Base-by-base conservation (phyloP, 192 early-diverging fungal genomes). In the Entomortierella beljakovae region DNA sequence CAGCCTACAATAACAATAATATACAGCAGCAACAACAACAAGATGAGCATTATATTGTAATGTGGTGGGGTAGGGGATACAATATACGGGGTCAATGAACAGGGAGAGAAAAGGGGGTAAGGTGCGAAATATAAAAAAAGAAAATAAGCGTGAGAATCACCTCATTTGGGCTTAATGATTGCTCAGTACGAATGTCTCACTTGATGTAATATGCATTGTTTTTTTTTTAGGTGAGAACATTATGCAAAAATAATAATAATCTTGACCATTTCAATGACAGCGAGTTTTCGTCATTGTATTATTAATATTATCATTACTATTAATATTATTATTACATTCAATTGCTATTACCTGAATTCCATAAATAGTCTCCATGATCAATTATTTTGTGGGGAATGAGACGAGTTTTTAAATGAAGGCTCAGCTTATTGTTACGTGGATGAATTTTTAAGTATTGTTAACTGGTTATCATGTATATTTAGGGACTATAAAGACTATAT, bases 331-430 rank as follows among this genome's bases (percentile, higher is more conserved):
- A n/a, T n/a, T n/a, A n/a, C n/a, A n/a, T n/a, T n/a, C n/a, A n/a
- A n/a, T n/a, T n/a, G n/a, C n/a, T n/a, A n/a, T 63, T 65, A 74
- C 71, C 71, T 74, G 71, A 10, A 74, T 61, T 9, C 71, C 71
- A 63, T 74, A 74, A 52, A 74, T 74, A 35, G 71, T 74, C 57
- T 74, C 71, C 71, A 74, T 74, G 50, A 7, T 55, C 28, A 28
- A 23, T 1, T 46, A 29, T 38, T 29, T 4, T 33, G 54, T 33
- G 35, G 18, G 43, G 1, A 66, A 56, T 43, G 32, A 7, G 50
- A 6, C 34, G 15, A 9, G 64, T 20, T 28, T 54, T n/a, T 13
- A 29, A 31, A 31, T 53, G 25, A 26, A 53, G 42, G 18, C 25
- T 22, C 10, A 50, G 49, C 23, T n/a, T 50, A n/a, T n/a, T n/a